A percentile compares a stretch with the other conserved stretches of the same genome.
These are phyloP conservation scores for Tuber indicum DNA, from an alignment of 495 filamentous ascomycete species.

Conservation along the genomic window DNA sequence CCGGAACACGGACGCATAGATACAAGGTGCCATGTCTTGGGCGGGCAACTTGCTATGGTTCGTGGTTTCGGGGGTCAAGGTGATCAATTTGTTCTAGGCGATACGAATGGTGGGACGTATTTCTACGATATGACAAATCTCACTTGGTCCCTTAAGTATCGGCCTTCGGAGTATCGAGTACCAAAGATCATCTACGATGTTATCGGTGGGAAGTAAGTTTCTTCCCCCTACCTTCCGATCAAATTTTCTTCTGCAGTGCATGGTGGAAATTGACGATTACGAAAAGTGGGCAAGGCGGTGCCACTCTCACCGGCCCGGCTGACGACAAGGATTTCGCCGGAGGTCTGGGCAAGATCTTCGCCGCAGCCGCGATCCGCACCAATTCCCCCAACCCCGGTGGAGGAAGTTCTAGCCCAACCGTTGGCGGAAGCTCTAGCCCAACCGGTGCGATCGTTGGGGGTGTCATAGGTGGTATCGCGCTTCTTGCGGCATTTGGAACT, in stretches of 20 bases:
- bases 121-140: background rate
- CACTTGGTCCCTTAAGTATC: background rate
- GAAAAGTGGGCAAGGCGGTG: conserved; percentile 15
- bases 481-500: conserved; percentile 13
- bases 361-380: background rate
- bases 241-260: background rate
- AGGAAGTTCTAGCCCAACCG: too few species aligned
- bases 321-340: conserved; percentile 9
- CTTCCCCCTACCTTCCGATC: background rate
- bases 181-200: conserved; percentile 6
- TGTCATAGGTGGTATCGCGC: conserved; percentile 33
- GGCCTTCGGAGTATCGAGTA: conserved; percentile 13
- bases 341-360: conserved; percentile 12
- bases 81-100: background rate
- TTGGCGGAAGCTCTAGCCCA: conserved; percentile 9
- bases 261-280: conserved; percentile 3
- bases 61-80: too few species aligned
- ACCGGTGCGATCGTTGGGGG: conserved; percentile 38
- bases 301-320: background rate
- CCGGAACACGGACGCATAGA: background rate
- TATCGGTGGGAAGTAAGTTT: conserved; percentile 28
- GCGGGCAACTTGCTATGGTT: background rate
- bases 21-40: background rate
- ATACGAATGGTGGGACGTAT: background rate
- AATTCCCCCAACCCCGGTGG: background rate